A percentile compares a stretch with the other conserved stretches of the same genome.
Conservation (phyloP, 2,329 filamentous ascomycete genomes). For the Coleophoma cylindrospora region DNA sequence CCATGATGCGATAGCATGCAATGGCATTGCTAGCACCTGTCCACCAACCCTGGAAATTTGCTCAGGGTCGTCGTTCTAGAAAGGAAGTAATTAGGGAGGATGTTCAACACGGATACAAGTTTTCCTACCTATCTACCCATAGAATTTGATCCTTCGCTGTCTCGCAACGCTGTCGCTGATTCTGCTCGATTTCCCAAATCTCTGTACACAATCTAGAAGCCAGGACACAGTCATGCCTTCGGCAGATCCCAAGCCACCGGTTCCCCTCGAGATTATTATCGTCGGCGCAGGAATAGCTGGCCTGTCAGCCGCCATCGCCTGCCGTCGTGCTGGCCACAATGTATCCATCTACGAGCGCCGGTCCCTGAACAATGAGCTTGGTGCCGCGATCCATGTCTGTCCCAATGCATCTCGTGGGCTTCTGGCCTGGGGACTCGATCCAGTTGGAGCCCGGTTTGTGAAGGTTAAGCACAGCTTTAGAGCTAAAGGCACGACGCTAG, state of each 20-base stretch:
- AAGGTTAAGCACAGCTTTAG: conserved; percentile 11
- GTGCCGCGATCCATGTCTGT: conserved; percentile 34
- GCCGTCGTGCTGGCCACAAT: conserved; percentile 22
- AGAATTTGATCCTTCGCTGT: too few species aligned
- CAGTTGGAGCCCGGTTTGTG: conserved; percentile 16
- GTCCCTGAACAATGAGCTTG: conserved; percentile 31
- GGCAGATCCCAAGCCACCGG: neutral
- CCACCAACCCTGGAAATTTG: too few species aligned
- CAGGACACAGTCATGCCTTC: conserved; percentile 4
- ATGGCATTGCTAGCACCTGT: too few species aligned
- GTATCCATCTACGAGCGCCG: conserved; percentile 27
- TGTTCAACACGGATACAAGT: too few species aligned
- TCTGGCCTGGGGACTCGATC: conserved; percentile 29
- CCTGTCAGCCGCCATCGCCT: conserved; percentile 24
- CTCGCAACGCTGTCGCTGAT: too few species aligned
- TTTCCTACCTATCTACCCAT: too few species aligned
- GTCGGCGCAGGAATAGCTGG: conserved; percentile 29
- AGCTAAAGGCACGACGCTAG: conserved; percentile 8
- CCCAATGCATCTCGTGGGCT: conserved; percentile 32
- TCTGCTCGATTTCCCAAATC: too few species aligned
- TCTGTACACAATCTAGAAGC: too few species aligned
- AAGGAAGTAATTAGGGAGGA: too few species aligned
- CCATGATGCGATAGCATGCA: too few species aligned
- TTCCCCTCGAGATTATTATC: conserved; percentile 15
- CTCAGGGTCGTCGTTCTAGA: too few species aligned